These are phyloP conservation scores for Curvularia hawaiiensis DNA, from an alignment of 2,329 filamentous ascomycete species.

Conservation along the genomic window DNA sequence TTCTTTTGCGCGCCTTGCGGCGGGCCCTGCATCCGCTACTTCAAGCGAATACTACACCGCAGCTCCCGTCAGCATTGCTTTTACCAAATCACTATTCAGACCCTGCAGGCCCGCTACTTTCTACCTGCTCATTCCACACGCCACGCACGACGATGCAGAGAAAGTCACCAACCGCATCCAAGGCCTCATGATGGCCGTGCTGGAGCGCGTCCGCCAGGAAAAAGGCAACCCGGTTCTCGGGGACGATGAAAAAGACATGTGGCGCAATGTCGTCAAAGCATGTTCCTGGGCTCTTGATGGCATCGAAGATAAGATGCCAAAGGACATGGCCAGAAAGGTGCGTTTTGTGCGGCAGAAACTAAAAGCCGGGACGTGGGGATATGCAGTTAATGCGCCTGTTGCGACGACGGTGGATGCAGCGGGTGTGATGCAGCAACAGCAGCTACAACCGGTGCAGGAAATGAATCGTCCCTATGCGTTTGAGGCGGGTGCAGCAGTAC, in stretches of 20 bases:
- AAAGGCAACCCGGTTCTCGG: conserved; percentile 28
- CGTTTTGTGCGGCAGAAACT: conserved; percentile 33
- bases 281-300: conserved; percentile 34
- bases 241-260: conserved; percentile 26
- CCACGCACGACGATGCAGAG: conserved; percentile 15
- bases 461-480: conserved; percentile 17
- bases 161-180: conserved; percentile 34
- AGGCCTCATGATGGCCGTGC: conserved; percentile 40
- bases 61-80: conserved; percentile 30
- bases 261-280: conserved; percentile 31
- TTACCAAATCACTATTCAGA: conserved; percentile 21
- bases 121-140: conserved; percentile 29
- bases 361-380: conserved; percentile 30
- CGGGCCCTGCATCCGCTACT: conserved; percentile 29
- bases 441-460: background rate
- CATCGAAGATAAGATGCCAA: conserved; percentile 33
- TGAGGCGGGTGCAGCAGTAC: background rate
- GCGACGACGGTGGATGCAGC: background rate
- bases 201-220: conserved; percentile 32
- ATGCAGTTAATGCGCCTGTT: conserved; percentile 11
- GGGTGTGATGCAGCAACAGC: background rate
- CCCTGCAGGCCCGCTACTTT: conserved; percentile 22
- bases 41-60: conserved; percentile 24
- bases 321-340: conserved; percentile 33
- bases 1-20: conserved; percentile 33